phyloP scores from a whole-genome alignment of 83 land plant genomes.

The Thuja plicata region DNA sequence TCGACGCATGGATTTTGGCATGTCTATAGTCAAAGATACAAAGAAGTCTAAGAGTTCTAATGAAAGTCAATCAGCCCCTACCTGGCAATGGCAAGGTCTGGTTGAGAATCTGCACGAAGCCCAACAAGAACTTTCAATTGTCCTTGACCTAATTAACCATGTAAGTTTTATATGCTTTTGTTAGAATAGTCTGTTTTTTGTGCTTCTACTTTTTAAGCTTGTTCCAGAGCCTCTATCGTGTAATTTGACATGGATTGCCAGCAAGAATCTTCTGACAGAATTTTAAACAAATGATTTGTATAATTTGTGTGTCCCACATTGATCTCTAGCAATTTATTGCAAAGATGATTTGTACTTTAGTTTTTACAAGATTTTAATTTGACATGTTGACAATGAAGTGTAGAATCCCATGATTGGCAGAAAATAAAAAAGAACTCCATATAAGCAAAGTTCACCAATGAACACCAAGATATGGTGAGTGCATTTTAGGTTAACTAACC shows the following conservation, averaged over 20 bases:
- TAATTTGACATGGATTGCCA: not conserved
- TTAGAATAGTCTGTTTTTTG: not conserved
- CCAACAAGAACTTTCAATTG: conserved; percentile 84
- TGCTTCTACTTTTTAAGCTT: not conserved
- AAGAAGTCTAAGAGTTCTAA: conserved; percentile 57
- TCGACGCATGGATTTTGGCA: conserved; percentile 80
- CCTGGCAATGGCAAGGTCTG: conserved; percentile 91
- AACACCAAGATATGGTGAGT: not conserved
- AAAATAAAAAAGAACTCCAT: not conserved
- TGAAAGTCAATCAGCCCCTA: conserved; percentile 27
- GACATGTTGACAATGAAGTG: not conserved
- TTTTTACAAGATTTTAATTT: not conserved
- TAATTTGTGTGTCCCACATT: not conserved
- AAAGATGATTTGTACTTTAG: not conserved
- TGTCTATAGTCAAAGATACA: conserved; percentile 56
- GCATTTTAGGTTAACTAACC: not conserved
- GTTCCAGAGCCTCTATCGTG: not conserved
- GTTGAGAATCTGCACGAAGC: conserved; percentile 87
- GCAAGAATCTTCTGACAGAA: not conserved
- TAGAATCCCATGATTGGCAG: not conserved
- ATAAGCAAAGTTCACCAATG: not conserved
- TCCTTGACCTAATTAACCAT: conserved; percentile 78
- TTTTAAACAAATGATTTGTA: not conserved
- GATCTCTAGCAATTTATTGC: not conserved
- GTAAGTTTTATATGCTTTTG: conserved; percentile 28